These are phyloP conservation scores for Protea cynaroides DNA, from an alignment of 164 flowering plant species.

Conservation along the genomic window DNA sequence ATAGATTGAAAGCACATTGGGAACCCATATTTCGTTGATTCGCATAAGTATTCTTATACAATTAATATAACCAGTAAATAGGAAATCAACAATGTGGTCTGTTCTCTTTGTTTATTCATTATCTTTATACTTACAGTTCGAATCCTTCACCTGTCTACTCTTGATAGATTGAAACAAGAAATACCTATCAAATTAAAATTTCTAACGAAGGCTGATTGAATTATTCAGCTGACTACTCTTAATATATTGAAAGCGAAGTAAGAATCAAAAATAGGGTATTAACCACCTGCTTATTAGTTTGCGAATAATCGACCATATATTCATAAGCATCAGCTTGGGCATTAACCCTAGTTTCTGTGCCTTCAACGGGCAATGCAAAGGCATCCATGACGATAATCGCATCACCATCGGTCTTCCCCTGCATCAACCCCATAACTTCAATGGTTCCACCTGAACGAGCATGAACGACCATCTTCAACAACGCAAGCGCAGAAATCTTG, in stretches of 20 bases:
- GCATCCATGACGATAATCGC: slow-evolving; percentile 96
- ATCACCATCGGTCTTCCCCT: slow-evolving; percentile 93
- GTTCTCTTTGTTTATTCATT: not conserved
- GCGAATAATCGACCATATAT: slow-evolving; percentile 97
- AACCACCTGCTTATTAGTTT: slow-evolving; percentile 93
- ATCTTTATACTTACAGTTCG: slow-evolving; percentile 38
- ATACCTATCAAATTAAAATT: too few relatives aligned
- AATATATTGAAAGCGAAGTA: too few relatives aligned
- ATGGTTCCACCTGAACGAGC: slow-evolving; percentile 99
- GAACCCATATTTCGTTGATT: too few relatives aligned
- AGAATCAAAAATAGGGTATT: too few relatives aligned
- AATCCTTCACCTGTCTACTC: too few relatives aligned
- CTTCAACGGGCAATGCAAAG: slow-evolving; percentile 96
- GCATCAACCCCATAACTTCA: slow-evolving; percentile 99
- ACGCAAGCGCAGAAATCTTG: slow-evolving; percentile 87
- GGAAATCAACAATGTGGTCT: not conserved
- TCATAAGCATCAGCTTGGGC: slow-evolving; percentile 99
- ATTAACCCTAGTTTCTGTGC: slow-evolving; percentile 98
- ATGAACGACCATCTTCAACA: slow-evolving; percentile 98
- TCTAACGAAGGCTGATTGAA: too few relatives aligned
- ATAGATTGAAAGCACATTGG: too few relatives aligned
- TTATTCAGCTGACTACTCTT: too few relatives aligned
- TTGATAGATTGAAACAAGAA: too few relatives aligned
- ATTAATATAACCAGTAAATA: too few relatives aligned
- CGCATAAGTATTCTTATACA: too few relatives aligned